A percentile compares a stretch with the other conserved stretches of the same genome.
phyloP scores from a whole-genome alignment of 2,329 filamentous ascomycete genomes.

The Pseudofabraea citricarpa region DNA sequence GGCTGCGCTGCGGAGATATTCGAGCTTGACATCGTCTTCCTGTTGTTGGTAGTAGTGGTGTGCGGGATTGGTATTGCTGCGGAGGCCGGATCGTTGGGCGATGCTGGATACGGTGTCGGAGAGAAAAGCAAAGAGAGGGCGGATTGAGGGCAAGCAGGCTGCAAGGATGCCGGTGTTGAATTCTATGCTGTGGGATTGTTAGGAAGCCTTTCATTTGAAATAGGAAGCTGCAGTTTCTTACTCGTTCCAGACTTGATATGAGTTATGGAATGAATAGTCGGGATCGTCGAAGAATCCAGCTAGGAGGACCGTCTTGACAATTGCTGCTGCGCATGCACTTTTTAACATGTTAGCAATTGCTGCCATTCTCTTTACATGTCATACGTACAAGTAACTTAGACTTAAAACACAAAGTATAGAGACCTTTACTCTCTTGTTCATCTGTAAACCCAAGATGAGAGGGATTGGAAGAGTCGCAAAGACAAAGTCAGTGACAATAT shows the following conservation, averaged over 20 bases:
- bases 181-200: slow-evolving; percentile 29
- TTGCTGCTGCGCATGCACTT: slow-evolving; percentile 37
- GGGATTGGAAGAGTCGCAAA: slow-evolving; percentile 35
- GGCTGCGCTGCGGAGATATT: slow-evolving; percentile 1
- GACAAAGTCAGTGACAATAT: slow-evolving; percentile 35
- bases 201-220: not conserved
- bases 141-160: slow-evolving; percentile 36
- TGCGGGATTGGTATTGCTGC: not conserved
- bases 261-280: slow-evolving; percentile 29
- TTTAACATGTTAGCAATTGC: not conserved
- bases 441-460: slow-evolving; percentile 35
- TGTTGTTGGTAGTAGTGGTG: slow-evolving; percentile 6
- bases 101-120: slow-evolving; percentile 21
- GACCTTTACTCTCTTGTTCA: slow-evolving; percentile 31
- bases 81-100: slow-evolving; percentile 1
- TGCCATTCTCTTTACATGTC: not conserved
- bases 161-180: slow-evolving; percentile 39
- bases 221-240: slow-evolving; percentile 1
- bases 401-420: slow-evolving; percentile 32
- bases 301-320: slow-evolving; percentile 37
- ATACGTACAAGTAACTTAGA: slow-evolving; percentile 30
- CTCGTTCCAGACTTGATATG: slow-evolving; percentile 39
- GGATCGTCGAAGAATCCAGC: slow-evolving; percentile 29
- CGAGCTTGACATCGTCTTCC: slow-evolving; percentile 10
- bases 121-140: slow-evolving; percentile 32